Evolutionary conservation across 1,139 yeast genomes (phyloP).

Genomic region (Petasospora rhodanensis): DNA sequence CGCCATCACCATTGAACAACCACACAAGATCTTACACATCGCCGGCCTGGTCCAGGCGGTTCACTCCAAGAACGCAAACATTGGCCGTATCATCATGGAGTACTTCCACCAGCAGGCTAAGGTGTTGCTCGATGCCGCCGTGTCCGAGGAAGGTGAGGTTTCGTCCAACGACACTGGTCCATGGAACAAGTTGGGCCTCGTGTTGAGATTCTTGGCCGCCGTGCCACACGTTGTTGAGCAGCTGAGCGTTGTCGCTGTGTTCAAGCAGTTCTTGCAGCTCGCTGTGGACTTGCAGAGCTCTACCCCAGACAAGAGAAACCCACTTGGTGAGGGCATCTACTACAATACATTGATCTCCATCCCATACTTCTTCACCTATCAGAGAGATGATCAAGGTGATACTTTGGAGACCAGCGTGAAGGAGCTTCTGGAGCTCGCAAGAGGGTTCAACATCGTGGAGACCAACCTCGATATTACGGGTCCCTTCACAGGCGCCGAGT

Average conservation of each 20-base stretch:
- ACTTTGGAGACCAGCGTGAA: constrained; percentile 30
- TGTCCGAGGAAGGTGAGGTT: constrained; percentile 23
- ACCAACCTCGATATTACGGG: constrained; percentile 28
- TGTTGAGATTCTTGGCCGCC: constrained; percentile 65
- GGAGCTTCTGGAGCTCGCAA: constrained; percentile 44
- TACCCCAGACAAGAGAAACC: constrained; percentile 37
- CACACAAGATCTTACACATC: constrained; percentile 75
- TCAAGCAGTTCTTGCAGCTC: constrained; percentile 49
- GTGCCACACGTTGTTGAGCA: constrained; percentile 57
- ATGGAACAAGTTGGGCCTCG: constrained; percentile 70
- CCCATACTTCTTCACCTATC: constrained; percentile 55
- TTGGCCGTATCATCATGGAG: constrained; percentile 70
- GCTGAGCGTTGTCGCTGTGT: constrained; percentile 46
- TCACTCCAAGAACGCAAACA: constrained; percentile 59
- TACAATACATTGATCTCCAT: constrained; percentile 60
- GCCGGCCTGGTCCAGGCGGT: constrained; percentile 68
- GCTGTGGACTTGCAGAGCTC: constrained; percentile 53
- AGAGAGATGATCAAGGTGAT: constrained; percentile 31
- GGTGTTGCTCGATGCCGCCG: constrained; percentile 40
- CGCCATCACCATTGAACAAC: constrained; percentile 80
- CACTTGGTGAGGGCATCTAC: constrained; percentile 66
- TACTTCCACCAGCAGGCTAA: constrained; percentile 62
- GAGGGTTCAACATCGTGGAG: constrained; percentile 23
- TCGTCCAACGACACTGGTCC: constrained; percentile 47
- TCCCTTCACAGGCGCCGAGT: constrained; percentile 36